Base-by-base conservation (phyloP, 2,329 filamentous ascomycete genomes). In the Trichophaea hybrida region DNA sequence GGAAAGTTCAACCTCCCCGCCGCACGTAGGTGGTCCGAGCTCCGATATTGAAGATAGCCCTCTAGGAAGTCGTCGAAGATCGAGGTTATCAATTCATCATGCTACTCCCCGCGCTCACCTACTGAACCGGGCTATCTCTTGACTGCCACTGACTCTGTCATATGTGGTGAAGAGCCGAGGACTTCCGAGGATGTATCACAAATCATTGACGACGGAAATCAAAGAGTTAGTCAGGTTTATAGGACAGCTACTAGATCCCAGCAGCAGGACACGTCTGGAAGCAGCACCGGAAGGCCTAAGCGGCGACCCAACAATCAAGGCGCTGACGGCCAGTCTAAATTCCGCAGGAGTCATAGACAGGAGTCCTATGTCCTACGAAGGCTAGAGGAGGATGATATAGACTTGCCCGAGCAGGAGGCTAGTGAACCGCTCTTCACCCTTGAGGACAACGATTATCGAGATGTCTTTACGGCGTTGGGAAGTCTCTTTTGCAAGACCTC, bases 331-430 rank as follows among this genome's bases (percentile, higher is more conserved):
- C 51, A 54, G 15, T 15, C 32, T 15, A 34, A 38, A 6, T 15
- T 15, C 51, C 32, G 51, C 12, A 40, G 34, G 35, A 35, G 31
- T 10, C 13, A 37, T 33, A 51, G 31, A 51, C 48, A 51, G 51
- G 51, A 54, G 7, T n/a, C 24, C 60, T 17, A 64, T 44, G 34
- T 64, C 55, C 34, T 63, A 55, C 1, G 61, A 12, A n/a, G 63
- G 60, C 38, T 52, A 54, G 6, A 59, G 60, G 35, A 64, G 56
- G 6, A 52, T 49, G n/a, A 62, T 35, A n/a, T 44, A 48, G 35
- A 46, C 24, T n/a, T 12, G n/a, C 40, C 40, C n/a, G 31, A 35
- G 51, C n/a, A 54, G 51, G 51, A 54, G 10, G 34, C 5, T 15
- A 13, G n/a, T 12, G 51, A 35, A 1, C 38, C 38, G 13, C 38